These are phyloP conservation scores for Xylariaceae sp. DNA, from an alignment of 2,329 filamentous ascomycete species.

Conservation along the genomic window DNA sequence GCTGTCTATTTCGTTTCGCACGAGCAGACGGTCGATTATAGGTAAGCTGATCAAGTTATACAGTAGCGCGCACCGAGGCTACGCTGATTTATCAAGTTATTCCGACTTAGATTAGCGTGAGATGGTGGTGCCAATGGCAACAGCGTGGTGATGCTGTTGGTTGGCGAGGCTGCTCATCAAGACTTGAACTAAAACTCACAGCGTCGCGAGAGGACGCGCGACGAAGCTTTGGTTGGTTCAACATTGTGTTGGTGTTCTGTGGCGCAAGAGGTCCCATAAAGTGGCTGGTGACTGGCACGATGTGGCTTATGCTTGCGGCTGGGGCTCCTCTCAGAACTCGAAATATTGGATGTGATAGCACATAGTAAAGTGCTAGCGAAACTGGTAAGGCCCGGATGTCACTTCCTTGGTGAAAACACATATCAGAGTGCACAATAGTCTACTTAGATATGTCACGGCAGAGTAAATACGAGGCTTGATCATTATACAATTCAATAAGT, in stretches of 20 bases:
- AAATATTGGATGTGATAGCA: no score
- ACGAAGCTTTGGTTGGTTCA: constrained; percentile 17
- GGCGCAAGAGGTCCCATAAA: background rate
- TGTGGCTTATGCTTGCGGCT: constrained; percentile 17
- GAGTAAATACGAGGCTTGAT: constrained; percentile 24
- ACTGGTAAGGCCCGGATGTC: no score
- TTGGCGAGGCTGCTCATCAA: constrained; percentile 18
- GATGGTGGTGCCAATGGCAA: constrained; percentile 7
- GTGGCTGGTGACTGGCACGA: constrained; percentile 10
- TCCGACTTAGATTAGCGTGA: background rate
- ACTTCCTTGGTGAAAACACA: no score
- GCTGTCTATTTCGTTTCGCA: constrained; percentile 7
- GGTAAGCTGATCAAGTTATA: background rate
- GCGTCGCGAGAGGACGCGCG: constrained; percentile 25
- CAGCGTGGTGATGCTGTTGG: constrained; percentile 6
- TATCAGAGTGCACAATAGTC: no score
- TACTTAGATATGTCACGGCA: no score
- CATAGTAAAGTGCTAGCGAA: no score
- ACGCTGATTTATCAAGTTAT: background rate
- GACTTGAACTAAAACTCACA: constrained; percentile 12
- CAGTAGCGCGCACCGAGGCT: background rate
- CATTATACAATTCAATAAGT: constrained; percentile 35
- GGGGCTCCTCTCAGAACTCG: no score
- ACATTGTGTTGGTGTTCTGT: constrained; percentile 7
- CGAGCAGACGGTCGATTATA: background rate